Percentiles rank a stretch among this genome's conserved stretches.
Conservation (phyloP, 2,329 filamentous ascomycete genomes). For the Trichoderma atroviride region DNA sequence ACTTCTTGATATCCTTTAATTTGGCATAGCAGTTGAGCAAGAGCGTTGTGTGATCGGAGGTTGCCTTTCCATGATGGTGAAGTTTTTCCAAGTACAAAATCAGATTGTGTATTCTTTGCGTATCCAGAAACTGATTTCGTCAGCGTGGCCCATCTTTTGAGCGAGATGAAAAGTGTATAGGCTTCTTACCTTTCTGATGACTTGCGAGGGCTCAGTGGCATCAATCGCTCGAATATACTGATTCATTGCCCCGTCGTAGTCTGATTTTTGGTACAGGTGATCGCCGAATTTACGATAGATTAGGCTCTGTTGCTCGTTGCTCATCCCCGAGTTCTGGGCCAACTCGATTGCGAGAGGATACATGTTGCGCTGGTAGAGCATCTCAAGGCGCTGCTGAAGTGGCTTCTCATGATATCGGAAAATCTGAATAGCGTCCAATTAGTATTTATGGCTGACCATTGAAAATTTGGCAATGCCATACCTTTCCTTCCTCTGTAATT, state of each 20-base stretch:
- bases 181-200: constrained; percentile 76
- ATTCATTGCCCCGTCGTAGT: constrained; percentile 98
- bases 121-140: constrained; percentile 76
- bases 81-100: constrained; percentile 97
- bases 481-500: constrained; percentile 90
- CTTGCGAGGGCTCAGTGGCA: constrained; percentile 92
- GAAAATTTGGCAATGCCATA: constrained; percentile 43
- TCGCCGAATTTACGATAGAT: constrained; percentile 96
- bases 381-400: constrained; percentile 86
- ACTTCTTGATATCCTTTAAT: constrained; percentile 92
- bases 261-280: constrained; percentile 89
- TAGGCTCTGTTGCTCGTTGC: constrained; percentile 78
- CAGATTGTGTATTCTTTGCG: constrained; percentile 94
- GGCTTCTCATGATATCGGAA: constrained; percentile 88
- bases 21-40: constrained; percentile 98
- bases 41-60: constrained; percentile 91
- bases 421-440: constrained; percentile 55
- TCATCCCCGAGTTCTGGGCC: constrained; percentile 84
- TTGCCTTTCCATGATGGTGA: constrained; percentile 90
- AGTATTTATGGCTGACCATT: not conserved
- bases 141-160: not conserved
- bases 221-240: constrained; percentile 97
- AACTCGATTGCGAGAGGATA: constrained; percentile 90
- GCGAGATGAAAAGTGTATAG: not conserved
- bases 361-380: constrained; percentile 91